Evolutionary conservation across 305 asterid species (phyloP).

Genomic region (Solanum aculeatissimum): DNA sequence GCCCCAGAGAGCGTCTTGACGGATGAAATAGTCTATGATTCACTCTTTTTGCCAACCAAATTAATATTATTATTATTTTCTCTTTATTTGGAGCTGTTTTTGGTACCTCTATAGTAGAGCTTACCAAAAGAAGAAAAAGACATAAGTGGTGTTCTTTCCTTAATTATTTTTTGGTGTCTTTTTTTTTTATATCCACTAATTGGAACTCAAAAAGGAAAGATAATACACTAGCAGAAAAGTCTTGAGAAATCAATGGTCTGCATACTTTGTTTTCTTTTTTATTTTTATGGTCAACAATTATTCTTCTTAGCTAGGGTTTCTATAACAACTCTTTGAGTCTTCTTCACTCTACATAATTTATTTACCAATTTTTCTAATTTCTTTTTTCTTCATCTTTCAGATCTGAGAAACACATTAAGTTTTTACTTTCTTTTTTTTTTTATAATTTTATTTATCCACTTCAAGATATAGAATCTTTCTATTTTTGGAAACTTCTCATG

Average conservation of each 20-base stretch:
- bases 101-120: background rate
- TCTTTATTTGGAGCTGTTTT: background rate
- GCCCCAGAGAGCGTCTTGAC: too few relatives aligned
- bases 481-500: background rate
- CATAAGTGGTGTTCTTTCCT: background rate
- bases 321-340: background rate
- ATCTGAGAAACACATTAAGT: background rate
- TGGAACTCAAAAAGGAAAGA: background rate
- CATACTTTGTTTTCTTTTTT: background rate
- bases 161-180: background rate
- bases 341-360: background rate
- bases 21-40: background rate
- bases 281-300: background rate
- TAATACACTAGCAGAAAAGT: background rate
- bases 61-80: background rate
- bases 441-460: background rate
- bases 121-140: background rate
- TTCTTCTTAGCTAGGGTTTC: background rate
- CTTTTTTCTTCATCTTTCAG: background rate
- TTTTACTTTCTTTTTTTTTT: too few relatives aligned
- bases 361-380: background rate
- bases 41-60: background rate
- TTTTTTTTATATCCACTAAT: background rate
- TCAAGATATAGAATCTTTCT: background rate
- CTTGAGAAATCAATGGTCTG: background rate